Conservation (phyloP, 2,329 filamentous ascomycete species). For the Phaeophleospora eucalypticola region DNA sequence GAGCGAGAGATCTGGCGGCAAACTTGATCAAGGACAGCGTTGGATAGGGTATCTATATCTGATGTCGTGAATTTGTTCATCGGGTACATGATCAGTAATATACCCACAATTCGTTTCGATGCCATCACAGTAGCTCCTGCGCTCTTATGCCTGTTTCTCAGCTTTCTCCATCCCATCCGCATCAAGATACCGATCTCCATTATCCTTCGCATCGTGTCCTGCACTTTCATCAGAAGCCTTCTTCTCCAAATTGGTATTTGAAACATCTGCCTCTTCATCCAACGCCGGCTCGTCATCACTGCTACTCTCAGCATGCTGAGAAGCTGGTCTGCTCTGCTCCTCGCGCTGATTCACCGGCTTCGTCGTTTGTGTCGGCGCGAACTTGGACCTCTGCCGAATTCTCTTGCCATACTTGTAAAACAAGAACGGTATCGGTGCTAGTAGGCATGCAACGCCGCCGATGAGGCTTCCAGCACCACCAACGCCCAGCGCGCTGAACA, state of each 20-base stretch:
- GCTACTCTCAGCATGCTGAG: slow-evolving; percentile 1
- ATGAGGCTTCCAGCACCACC: slow-evolving; percentile 37
- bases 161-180: slow-evolving; percentile 16
- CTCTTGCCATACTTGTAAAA: slow-evolving; percentile 17
- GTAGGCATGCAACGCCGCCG: slow-evolving; percentile 40
- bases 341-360: slow-evolving; percentile 1
- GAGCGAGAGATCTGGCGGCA: slow-evolving; percentile 40
- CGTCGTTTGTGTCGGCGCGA: slow-evolving; percentile 12
- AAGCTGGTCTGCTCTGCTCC: neutral
- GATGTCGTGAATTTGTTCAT: slow-evolving; percentile 6
- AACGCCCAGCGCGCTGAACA: slow-evolving; percentile 31
- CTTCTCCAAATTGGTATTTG: slow-evolving; percentile 4
- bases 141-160: slow-evolving; percentile 7
- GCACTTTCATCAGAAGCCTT: slow-evolving; percentile 1
- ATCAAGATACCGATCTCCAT: slow-evolving; percentile 15
- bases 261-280: slow-evolving; percentile 6
- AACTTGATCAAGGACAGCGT: slow-evolving; percentile 38
- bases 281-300: slow-evolving; percentile 7
- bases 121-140: too few species aligned
- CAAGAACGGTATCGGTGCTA: slow-evolving; percentile 30
- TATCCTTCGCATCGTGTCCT: neutral
- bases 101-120: too few species aligned
- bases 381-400: slow-evolving; percentile 13
- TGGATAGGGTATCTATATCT: slow-evolving; percentile 24
- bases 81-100: too few species aligned